Percentiles rank a stretch among this genome's conserved stretches.
phyloP scores from a whole-genome alignment of 2,329 filamentous ascomycete genomes.

The Ophiocordyceps unilateralis region DNA sequence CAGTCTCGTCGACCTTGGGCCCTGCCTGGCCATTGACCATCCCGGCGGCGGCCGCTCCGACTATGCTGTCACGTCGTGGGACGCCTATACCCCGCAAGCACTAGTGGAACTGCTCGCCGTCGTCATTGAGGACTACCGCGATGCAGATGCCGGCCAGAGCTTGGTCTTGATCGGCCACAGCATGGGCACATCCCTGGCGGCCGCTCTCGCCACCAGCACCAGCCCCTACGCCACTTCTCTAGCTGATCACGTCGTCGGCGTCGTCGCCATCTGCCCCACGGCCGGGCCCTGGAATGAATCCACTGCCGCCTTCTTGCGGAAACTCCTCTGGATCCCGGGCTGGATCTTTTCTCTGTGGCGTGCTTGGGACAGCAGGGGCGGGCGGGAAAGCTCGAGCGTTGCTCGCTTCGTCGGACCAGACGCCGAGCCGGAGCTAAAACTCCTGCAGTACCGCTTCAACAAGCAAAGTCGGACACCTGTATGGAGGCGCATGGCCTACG shows the following conservation, averaged over 20 bases:
- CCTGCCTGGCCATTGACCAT: slow-evolving; percentile 70
- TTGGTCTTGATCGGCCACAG: slow-evolving; percentile 77
- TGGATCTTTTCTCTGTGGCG: slow-evolving; percentile 63
- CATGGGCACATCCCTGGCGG: slow-evolving; percentile 69
- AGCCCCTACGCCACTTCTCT: slow-evolving; percentile 29
- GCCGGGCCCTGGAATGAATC: slow-evolving; percentile 42
- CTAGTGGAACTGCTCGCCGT: slow-evolving; percentile 58
- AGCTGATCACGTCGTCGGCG: slow-evolving; percentile 49
- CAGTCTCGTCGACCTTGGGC: slow-evolving; percentile 65
- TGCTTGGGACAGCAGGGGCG: slow-evolving; percentile 62
- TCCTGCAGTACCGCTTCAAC: slow-evolving; percentile 60
- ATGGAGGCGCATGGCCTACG: slow-evolving; percentile 66
- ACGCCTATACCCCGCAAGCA: slow-evolving; percentile 63
- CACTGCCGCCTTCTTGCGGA: slow-evolving; percentile 24
- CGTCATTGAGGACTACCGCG: slow-evolving; percentile 57
- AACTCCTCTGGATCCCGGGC: slow-evolving; percentile 50
- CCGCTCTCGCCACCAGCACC: slow-evolving; percentile 41
- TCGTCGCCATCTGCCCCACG: slow-evolving; percentile 69
- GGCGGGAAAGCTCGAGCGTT: slow-evolving; percentile 62
- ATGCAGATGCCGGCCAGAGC: slow-evolving; percentile 46
- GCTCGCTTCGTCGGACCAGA: slow-evolving; percentile 54
- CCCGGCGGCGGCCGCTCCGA: slow-evolving; percentile 75
- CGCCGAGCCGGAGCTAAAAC: slow-evolving; percentile 47
- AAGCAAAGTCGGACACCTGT: slow-evolving; percentile 67
- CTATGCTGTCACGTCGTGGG: slow-evolving; percentile 53